Evolutionary conservation across 192 early-diverging fungal species (phyloP).

Genomic region (Funneliformis mosseae): DNA sequence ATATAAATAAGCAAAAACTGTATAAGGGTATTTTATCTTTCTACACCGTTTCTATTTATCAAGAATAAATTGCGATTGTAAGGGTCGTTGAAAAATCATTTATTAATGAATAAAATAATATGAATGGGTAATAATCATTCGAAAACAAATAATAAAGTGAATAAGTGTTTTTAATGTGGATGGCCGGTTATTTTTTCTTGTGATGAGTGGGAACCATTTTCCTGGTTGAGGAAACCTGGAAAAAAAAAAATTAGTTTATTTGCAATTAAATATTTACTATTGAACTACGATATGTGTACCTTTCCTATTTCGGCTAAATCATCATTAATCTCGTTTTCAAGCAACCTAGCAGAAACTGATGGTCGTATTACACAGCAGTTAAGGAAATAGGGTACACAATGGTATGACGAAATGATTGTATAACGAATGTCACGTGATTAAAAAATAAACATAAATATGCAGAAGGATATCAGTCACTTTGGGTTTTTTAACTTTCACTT

Average conservation of each 20-base stretch:
- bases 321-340: conserved; percentile 20
- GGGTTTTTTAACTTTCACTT: conserved; percentile 11
- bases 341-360: conserved; percentile 5
- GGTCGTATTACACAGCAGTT: conserved; percentile 4
- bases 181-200: not conserved
- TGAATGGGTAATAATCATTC: no score
- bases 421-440: not conserved
- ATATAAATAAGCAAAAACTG: no score
- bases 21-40: no score
- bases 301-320: conserved; percentile 24
- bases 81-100: no score
- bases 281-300: not conserved
- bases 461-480: conserved; percentile 24
- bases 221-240: not conserved
- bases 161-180: no score
- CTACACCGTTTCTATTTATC: no score
- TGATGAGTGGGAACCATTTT: not conserved
- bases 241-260: not conserved
- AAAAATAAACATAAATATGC: not conserved
- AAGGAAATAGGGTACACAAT: not conserved
- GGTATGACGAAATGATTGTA: not conserved
- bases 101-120: no score
- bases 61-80: no score
- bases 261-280: not conserved
- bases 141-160: no score